Evolutionary conservation across 1,284 basidiomycete species (phyloP).

Genomic region (Irpex sp.): DNA sequence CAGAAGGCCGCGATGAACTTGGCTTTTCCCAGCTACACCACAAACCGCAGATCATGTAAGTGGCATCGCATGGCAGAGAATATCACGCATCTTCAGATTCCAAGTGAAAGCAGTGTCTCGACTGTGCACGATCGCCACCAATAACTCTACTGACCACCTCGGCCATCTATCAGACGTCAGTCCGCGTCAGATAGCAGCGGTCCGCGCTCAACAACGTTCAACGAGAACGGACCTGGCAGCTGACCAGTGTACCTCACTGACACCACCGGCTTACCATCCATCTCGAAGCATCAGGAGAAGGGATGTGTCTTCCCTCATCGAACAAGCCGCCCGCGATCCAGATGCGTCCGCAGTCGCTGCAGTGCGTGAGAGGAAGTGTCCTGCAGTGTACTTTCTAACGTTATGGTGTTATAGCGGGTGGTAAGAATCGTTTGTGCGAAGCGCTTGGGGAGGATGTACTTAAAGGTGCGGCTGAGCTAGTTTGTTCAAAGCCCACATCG

Average conservation of each 20-base stretch:
- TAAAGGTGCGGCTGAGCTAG: background rate
- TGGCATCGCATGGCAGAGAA: background rate
- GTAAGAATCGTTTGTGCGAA: background rate
- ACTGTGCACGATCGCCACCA: background rate
- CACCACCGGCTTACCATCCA: background rate
- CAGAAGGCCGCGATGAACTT: background rate
- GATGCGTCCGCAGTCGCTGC: background rate
- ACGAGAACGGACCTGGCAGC: background rate
- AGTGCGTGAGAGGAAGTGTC: background rate
- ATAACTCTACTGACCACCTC: background rate
- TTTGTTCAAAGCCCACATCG: background rate
- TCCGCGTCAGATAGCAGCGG: background rate
- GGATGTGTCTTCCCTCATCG: background rate
- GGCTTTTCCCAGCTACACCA: background rate
- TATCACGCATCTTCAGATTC: background rate
- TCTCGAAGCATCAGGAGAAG: background rate
- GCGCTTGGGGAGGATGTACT: background rate
- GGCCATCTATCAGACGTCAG: background rate
- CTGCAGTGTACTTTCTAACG: background rate
- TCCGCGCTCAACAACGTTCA: too few relatives aligned
- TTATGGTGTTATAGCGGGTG: background rate
- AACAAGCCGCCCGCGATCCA: background rate
- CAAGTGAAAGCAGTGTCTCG: background rate
- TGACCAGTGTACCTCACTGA: background rate
- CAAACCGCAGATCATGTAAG: background rate